These are phyloP conservation scores for Globisporangium barbulae DNA, from an alignment of 352 stramenopile genomes.

Conservation along the genomic window DNA sequence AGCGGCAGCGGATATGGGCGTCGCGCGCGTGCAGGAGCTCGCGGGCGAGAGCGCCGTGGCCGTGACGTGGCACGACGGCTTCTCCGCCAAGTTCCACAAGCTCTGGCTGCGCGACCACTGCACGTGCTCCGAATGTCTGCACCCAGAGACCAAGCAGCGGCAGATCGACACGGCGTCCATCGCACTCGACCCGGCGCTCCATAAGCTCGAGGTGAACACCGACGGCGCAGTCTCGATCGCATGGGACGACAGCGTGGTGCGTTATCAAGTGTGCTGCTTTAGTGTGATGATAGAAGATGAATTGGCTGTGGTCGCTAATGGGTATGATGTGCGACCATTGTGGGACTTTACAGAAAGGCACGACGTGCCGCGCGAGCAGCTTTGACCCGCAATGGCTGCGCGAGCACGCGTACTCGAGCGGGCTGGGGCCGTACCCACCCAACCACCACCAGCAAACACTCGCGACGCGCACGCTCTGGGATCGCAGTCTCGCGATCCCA, in stretches of 20 bases:
- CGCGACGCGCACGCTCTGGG: conserved; percentile 52
- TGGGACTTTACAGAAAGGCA: conserved; percentile 33
- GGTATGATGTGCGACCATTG: background rate
- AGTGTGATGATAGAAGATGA: background rate
- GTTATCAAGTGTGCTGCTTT: conserved; percentile 9
- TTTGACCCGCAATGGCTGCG: conserved; percentile 76
- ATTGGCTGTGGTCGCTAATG: background rate
- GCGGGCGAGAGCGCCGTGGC: conserved; percentile 42
- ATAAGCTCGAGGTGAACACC: conserved; percentile 33
- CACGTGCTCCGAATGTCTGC: conserved; percentile 56
- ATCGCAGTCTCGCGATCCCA: conserved; percentile 40
- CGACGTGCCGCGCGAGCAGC: conserved; percentile 50
- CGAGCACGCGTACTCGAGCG: conserved; percentile 61
- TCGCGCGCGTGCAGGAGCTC: conserved; percentile 54
- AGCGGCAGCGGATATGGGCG: background rate
- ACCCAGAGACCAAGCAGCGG: conserved; percentile 71
- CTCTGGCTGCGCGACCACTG: conserved; percentile 86
- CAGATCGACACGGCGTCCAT: conserved; percentile 83
- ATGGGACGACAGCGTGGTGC: conserved; percentile 55
- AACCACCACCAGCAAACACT: conserved; percentile 60
- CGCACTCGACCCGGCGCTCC: conserved; percentile 40
- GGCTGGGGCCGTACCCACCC: conserved; percentile 39
- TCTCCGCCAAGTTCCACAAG: conserved; percentile 79
- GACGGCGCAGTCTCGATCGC: conserved; percentile 41
- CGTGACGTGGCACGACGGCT: conserved; percentile 76